These are phyloP conservation scores for Tillandsia leiboldiana DNA, from an alignment of 176 grass and related monocot species.

Conservation along the genomic window DNA sequence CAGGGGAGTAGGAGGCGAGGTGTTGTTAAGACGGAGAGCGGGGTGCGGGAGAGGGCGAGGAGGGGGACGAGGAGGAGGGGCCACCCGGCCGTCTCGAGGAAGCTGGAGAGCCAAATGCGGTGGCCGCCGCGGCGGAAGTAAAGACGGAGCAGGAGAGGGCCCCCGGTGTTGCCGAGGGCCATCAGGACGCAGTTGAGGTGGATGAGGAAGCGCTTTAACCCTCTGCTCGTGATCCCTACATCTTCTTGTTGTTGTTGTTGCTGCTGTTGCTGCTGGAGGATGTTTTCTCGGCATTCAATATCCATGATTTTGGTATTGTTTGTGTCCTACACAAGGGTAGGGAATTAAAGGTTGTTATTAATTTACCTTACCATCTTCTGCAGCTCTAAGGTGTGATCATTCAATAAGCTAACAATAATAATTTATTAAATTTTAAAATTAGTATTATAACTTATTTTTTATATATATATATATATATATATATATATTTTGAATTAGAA, in stretches of 20 bases:
- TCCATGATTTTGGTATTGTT: not conserved
- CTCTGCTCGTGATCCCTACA: not conserved
- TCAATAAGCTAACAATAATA: too few relatives aligned
- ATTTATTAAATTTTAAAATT: too few relatives aligned
- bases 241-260: too few relatives aligned
- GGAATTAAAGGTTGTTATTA: not conserved
- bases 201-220: conserved; percentile 25
- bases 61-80: conserved; percentile 43
- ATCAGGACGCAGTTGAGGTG: conserved; percentile 48
- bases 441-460: too few relatives aligned
- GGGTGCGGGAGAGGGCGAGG: conserved; percentile 16
- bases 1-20: conserved; percentile 31
- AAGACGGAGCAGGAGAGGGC: conserved; percentile 50
- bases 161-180: conserved; percentile 34
- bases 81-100: conserved; percentile 46
- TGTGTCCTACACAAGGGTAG: not conserved
- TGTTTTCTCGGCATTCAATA: not conserved
- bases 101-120: conserved; percentile 43
- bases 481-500: too few relatives aligned
- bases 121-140: conserved; percentile 54
- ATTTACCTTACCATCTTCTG: too few relatives aligned
- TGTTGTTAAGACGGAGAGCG: conserved; percentile 34
- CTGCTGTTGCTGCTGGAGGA: not conserved
- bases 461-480: too few relatives aligned
- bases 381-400: too few relatives aligned